These are phyloP conservation scores for Sphagnum magellanicum DNA, from an alignment of 228 moss, liverwort and hornwort species.

Conservation along the genomic window DNA sequence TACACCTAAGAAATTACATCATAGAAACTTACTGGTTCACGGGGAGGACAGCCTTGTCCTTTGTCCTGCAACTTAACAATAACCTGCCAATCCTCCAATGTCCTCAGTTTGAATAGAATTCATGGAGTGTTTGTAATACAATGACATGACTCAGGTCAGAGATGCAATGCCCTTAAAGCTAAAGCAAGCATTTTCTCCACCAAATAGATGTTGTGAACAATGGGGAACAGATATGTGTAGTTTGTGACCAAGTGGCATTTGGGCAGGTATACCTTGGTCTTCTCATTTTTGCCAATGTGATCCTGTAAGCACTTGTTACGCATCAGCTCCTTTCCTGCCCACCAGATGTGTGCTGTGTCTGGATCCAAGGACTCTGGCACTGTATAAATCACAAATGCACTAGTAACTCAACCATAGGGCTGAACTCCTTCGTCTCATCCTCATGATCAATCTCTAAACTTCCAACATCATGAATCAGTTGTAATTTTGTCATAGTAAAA, in stretches of 20 bases:
- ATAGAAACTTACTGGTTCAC: conserved; percentile 55
- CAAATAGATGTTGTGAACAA: too few species aligned
- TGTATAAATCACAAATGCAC: conserved; percentile 4
- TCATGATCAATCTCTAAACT: too few species aligned
- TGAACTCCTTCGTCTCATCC: background rate
- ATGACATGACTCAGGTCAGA: background rate
- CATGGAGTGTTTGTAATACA: background rate
- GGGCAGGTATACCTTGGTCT: conserved; percentile 56
- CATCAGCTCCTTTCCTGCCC: conserved; percentile 90
- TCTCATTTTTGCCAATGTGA: conserved; percentile 77
- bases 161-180: background rate
- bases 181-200: background rate
- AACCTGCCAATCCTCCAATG: conserved; percentile 30
- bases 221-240: too few species aligned
- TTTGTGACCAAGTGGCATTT: too few species aligned
- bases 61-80: conserved; percentile 67
- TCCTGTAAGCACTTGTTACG: conserved; percentile 58
- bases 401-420: background rate
- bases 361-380: conserved; percentile 57
- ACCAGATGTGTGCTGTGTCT: conserved; percentile 67
- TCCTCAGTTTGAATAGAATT: background rate
- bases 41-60: conserved; percentile 67
- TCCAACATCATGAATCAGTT: too few species aligned
- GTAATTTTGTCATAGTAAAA: background rate
- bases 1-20: background rate